Conservation (phyloP, 2,329 filamentous ascomycete species). For the Plenodomus biglobosus region DNA sequence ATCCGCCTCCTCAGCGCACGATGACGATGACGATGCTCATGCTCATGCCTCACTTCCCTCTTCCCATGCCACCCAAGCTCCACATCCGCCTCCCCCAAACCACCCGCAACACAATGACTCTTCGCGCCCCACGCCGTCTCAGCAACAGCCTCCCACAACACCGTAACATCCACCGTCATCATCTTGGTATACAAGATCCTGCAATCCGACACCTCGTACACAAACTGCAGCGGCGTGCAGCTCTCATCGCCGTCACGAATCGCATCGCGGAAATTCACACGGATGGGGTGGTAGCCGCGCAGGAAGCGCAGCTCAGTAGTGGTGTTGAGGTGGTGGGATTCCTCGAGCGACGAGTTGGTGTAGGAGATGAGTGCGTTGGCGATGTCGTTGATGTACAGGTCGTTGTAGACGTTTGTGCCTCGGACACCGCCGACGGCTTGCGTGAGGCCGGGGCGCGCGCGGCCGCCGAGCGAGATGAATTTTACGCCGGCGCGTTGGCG, state of each 20-base stretch:
- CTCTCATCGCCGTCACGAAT: conserved; percentile 48
- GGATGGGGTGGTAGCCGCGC: too few species aligned
- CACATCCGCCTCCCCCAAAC: background rate
- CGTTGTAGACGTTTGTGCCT: conserved; percentile 50
- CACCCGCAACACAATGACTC: conserved; percentile 39
- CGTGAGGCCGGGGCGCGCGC: conserved; percentile 56
- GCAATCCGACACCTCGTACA: conserved; percentile 64
- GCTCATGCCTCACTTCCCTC: background rate
- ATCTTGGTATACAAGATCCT: conserved; percentile 61
- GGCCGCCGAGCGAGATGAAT: conserved; percentile 62
- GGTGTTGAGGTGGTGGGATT: conserved; percentile 31
- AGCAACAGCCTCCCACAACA: conserved; percentile 55
- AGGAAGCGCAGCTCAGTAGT: too few species aligned
- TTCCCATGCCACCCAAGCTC: background rate
- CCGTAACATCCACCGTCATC: conserved; percentile 57
- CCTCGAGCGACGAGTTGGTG: conserved; percentile 24
- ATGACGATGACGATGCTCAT: too few species aligned
- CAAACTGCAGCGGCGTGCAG: conserved; percentile 60
- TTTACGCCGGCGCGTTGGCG: conserved; percentile 55
- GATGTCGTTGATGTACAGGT: conserved; percentile 35
- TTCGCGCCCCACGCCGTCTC: conserved; percentile 39
- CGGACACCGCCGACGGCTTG: conserved; percentile 64
- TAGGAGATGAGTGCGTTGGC: conserved; percentile 26
- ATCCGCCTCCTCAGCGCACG: background rate
- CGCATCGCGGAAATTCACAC: conserved; percentile 45